phyloP scores from a whole-genome alignment of 2,329 filamentous ascomycete species.

The Cadophora luteo-olivacea region DNA sequence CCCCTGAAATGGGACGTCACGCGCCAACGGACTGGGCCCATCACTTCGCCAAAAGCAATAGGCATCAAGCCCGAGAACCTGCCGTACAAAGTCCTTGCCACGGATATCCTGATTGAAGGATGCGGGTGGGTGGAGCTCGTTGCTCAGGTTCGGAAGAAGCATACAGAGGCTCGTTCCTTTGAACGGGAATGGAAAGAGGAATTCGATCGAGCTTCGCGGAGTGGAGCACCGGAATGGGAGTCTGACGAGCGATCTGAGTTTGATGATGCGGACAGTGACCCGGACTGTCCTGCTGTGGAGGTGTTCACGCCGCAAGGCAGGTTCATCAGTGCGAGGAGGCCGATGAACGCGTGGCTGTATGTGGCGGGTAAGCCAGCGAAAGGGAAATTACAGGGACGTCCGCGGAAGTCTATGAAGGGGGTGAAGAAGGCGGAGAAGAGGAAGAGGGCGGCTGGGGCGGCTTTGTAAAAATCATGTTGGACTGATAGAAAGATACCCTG shows the following conservation, averaged over 20 bases:
- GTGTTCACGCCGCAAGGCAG: constrained; percentile 86
- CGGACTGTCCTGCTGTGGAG: constrained; percentile 74
- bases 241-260: constrained; percentile 27
- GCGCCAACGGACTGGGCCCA: constrained; percentile 73
- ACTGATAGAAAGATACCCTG: constrained; percentile 17
- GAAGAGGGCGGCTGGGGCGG: constrained; percentile 19
- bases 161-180: constrained; percentile 39
- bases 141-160: constrained; percentile 74
- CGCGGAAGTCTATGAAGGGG: constrained; percentile 74
- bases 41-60: constrained; percentile 68
- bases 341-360: constrained; percentile 74
- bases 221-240: constrained; percentile 7
- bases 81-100: constrained; percentile 79
- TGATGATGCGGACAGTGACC: constrained; percentile 41
- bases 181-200: not conserved
- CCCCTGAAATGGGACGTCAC: constrained; percentile 84
- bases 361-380: constrained; percentile 61
- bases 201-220: not conserved
- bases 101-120: constrained; percentile 89
- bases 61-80: constrained; percentile 70
- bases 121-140: constrained; percentile 92
- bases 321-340: constrained; percentile 70
- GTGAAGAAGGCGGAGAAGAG: constrained; percentile 53
- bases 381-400: constrained; percentile 60
- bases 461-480: constrained; percentile 15